Percentiles rank a stretch among this genome's conserved stretches.
phyloP scores from a whole-genome alignment of 192 early-diverging fungal genomes.

The Lunasporangiospora selenospora region DNA sequence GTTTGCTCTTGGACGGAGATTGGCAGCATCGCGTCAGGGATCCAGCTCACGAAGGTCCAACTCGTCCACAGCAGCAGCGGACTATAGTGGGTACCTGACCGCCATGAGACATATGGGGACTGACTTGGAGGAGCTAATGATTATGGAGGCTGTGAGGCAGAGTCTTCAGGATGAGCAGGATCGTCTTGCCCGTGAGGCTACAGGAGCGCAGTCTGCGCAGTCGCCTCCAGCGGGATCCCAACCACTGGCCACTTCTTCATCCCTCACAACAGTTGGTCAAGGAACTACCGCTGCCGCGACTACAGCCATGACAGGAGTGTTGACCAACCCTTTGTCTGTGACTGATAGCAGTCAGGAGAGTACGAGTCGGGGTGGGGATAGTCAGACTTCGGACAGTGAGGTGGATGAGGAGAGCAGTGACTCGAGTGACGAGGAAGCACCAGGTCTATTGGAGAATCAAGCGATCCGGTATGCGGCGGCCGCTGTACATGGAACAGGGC shows the following conservation, averaged over 20 bases:
- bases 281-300: not conserved
- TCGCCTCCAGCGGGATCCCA: not conserved
- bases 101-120: conserved; percentile 81
- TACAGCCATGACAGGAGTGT: not conserved
- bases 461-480: conserved; percentile 18
- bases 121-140: conserved; percentile 91
- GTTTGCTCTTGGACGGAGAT: conserved; percentile 32
- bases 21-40: conserved; percentile 22
- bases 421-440: conserved; percentile 30
- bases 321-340: not conserved
- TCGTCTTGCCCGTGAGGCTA: conserved; percentile 48
- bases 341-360: not conserved
- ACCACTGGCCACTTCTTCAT: not conserved
- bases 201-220: conserved; percentile 5
- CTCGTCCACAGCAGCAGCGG: conserved; percentile 50
- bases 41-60: conserved; percentile 34
- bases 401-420: not conserved
- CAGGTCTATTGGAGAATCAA: conserved; percentile 23
- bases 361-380: not conserved
- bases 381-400: not conserved
- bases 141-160: conserved; percentile 89
- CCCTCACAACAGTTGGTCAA: not conserved
- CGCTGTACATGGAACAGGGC: not conserved
- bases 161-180: conserved; percentile 72
- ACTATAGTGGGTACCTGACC: conserved; percentile 63